These are phyloP conservation scores for Citropsis articulata DNA, from an alignment of 345 rosid species.

Conservation along the genomic window DNA sequence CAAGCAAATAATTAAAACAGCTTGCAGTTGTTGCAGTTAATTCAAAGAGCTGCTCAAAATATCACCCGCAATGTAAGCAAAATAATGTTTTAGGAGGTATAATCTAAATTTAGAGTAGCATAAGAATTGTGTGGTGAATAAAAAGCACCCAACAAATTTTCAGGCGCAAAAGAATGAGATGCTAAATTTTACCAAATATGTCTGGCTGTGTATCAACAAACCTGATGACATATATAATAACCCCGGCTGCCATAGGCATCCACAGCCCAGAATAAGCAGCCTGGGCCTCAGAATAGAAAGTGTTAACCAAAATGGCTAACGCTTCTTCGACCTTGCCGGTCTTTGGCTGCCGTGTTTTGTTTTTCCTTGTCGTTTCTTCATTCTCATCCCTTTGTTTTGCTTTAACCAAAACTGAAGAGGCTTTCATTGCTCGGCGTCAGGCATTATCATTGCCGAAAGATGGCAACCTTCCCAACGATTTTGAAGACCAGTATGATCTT, in stretches of 20 bases:
- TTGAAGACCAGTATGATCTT: conserved; percentile 34
- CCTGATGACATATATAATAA: conserved; percentile 23
- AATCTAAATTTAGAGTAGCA: background rate
- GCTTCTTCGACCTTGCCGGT: conserved; percentile 23
- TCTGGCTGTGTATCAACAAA: background rate
- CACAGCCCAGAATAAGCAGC: conserved; percentile 51
- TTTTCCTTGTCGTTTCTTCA: conserved; percentile 23
- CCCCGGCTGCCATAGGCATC: conserved; percentile 5
- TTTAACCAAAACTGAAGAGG: conserved; percentile 47
- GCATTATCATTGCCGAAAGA: conserved; percentile 43
- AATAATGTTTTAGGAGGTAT: background rate
- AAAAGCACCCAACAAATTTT: background rate
- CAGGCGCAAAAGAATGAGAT: background rate
- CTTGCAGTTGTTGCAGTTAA: too few relatives aligned
- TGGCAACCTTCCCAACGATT: conserved; percentile 28
- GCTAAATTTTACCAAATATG: too few relatives aligned
- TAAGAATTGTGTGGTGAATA: background rate
- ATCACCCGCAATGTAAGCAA: too few relatives aligned
- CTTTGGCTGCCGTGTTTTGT: conserved; percentile 56
- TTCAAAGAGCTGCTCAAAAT: too few relatives aligned
- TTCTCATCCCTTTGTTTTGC: conserved; percentile 35
- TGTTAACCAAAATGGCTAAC: conserved; percentile 22
- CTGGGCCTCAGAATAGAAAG: conserved; percentile 62
- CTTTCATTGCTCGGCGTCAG: conserved; percentile 60
- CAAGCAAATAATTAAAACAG: too few relatives aligned